Percentiles rank a stretch among this genome's conserved stretches.
Evolutionary conservation across 192 early-diverging fungal species (phyloP).

Genomic region (Dispira parvispora): DNA sequence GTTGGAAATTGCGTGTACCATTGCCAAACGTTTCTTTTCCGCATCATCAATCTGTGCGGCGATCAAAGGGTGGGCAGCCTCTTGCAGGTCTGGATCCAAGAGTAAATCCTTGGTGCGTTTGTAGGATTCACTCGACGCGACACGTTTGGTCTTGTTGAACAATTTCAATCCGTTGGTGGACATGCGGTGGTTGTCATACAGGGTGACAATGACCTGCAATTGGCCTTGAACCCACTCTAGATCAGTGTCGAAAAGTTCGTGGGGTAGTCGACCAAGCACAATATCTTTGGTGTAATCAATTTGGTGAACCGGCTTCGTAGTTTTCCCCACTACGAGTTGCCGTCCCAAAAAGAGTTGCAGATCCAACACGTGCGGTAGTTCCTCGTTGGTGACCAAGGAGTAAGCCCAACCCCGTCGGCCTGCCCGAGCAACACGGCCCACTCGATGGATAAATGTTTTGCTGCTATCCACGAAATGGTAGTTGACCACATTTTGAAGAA

Average conservation of each 20-base stretch:
- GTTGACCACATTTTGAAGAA: constrained; percentile 94
- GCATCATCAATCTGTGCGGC: constrained; percentile 26
- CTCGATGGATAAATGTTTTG: constrained; percentile 95
- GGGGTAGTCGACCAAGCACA: constrained; percentile 61
- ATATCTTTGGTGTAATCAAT: constrained; percentile 65
- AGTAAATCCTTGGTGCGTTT: constrained; percentile 69
- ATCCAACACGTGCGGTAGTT: constrained; percentile 84
- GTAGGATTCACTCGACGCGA: constrained; percentile 73
- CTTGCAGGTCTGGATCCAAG: constrained; percentile 34
- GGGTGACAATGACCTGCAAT: constrained; percentile 36
- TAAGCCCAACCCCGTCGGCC: constrained; percentile 86
- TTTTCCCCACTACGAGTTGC: constrained; percentile 31
- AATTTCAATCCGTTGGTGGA: constrained; percentile 75
- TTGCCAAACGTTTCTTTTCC: constrained; percentile 44
- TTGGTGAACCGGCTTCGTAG: constrained; percentile 9
- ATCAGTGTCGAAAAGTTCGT: constrained; percentile 45
- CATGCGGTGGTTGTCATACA: constrained; percentile 44
- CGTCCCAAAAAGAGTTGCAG: constrained; percentile 82
- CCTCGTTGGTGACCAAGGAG: constrained; percentile 71
- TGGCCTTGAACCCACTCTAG: constrained; percentile 53
- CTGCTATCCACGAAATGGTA: constrained; percentile 84
- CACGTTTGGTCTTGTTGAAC: constrained; percentile 65
- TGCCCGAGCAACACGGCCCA: constrained; percentile 91
- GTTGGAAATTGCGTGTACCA: constrained; percentile 56
- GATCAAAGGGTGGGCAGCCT: constrained; percentile 61